Evolutionary conservation across 2,329 filamentous ascomycete genomes (phyloP).

Genomic region (Botrytis porri): DNA sequence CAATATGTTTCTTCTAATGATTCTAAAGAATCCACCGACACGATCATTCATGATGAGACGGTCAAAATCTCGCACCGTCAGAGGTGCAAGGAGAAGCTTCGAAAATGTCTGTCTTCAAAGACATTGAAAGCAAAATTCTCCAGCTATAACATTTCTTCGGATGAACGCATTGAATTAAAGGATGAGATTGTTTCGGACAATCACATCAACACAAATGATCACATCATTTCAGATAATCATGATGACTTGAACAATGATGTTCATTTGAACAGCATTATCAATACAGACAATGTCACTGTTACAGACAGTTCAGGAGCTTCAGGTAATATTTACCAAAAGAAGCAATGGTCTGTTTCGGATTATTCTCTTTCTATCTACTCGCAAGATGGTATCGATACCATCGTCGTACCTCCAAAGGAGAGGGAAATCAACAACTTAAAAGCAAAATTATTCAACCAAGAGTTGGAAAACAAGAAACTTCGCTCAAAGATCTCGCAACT

Average conservation of each 20-base stretch:
- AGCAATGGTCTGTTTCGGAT: neutral
- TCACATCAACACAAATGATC: neutral
- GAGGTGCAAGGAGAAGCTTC: neutral
- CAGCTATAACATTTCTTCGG: neutral
- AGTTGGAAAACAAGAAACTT: neutral
- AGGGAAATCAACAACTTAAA: neutral
- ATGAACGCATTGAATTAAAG: neutral
- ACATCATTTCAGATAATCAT: neutral
- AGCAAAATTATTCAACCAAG: neutral
- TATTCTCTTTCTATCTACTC: slow-evolving; percentile 1
- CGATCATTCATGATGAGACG: neutral
- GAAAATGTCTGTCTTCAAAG: neutral
- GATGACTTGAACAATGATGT: neutral
- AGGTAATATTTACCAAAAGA: neutral
- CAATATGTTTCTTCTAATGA: neutral
- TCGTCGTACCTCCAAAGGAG: neutral
- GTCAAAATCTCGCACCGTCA: neutral
- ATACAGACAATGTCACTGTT: neutral
- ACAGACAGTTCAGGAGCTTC: neutral
- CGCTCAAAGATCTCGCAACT: neutral
- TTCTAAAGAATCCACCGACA: neutral
- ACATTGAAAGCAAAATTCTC: slow-evolving; percentile 1
- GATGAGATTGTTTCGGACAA: neutral
- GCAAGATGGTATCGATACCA: neutral
- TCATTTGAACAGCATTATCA: neutral